Evolutionary conservation across 805 yeast genomes (phyloP).

Genomic region (Yamadazyma paraphyllophila): DNA sequence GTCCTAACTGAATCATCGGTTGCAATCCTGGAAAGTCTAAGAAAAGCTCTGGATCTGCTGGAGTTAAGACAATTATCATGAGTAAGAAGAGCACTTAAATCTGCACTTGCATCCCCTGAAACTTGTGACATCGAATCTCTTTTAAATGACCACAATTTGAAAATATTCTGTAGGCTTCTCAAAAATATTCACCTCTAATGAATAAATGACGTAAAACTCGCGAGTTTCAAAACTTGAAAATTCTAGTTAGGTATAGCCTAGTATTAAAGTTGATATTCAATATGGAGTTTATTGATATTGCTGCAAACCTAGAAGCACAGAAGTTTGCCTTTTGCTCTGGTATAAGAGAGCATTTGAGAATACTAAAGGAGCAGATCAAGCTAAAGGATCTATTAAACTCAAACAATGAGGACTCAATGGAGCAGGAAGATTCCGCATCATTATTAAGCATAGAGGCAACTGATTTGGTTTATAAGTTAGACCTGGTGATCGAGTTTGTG

Average conservation of each 20-base stretch:
- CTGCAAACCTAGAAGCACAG: conserved; percentile 14
- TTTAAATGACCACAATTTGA: conserved; percentile 6
- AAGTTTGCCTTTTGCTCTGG: conserved; percentile 28
- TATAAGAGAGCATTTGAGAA: conserved; percentile 20
- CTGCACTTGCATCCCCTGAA: neutral
- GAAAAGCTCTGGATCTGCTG: conserved; percentile 34
- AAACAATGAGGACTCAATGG: conserved; percentile 10
- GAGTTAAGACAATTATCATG: conserved; percentile 36
- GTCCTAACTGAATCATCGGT: conserved; percentile 41
- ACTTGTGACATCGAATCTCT: neutral
- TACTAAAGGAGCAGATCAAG: conserved; percentile 13
- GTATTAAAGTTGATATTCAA: neutral
- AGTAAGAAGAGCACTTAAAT: conserved; percentile 15
- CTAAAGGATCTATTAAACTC: conserved; percentile 5
- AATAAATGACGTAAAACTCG: neutral
- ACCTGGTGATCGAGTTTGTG: conserved; percentile 16
- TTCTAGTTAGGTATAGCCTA: no score
- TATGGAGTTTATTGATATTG: conserved; percentile 13
- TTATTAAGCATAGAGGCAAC: conserved; percentile 10
- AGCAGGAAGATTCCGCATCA: conserved; percentile 18
- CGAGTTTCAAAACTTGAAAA: neutral
- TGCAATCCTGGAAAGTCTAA: conserved; percentile 36
- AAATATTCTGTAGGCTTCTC: neutral
- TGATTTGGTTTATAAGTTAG: conserved; percentile 20
- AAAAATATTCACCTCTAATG: neutral